phyloP scores from a whole-genome alignment of 164 flowering plant genomes.

The Amborella trichopoda region DNA sequence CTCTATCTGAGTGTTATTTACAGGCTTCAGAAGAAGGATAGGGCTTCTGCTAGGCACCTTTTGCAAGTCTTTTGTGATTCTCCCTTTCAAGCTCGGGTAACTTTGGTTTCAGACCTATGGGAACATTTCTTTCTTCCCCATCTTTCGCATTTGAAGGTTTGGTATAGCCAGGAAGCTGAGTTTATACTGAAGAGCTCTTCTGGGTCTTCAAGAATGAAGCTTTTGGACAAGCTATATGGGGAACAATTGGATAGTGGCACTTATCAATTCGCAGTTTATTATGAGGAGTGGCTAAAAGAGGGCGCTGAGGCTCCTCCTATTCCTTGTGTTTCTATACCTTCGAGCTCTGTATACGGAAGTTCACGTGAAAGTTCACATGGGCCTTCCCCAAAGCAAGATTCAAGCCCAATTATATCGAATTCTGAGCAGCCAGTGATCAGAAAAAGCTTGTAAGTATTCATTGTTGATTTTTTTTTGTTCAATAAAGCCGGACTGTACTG shows the following conservation, averaged over 20 bases:
- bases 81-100: slow-evolving; percentile 45
- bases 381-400: slow-evolving; percentile 17
- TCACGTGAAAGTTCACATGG: slow-evolving; percentile 14
- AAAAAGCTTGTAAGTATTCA: slow-evolving; percentile 31
- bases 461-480: no score
- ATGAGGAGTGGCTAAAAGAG: slow-evolving; percentile 71
- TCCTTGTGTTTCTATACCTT: slow-evolving; percentile 43
- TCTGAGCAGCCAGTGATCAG: slow-evolving; percentile 51
- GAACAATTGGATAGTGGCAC: slow-evolving; percentile 55
- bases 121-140: slow-evolving; percentile 49
- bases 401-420: slow-evolving; percentile 20
- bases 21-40: slow-evolving; percentile 53
- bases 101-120: slow-evolving; percentile 56
- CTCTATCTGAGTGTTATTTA: slow-evolving; percentile 57
- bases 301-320: slow-evolving; percentile 47
- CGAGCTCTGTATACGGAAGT: slow-evolving; percentile 17
- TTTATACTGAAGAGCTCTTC: slow-evolving; percentile 25
- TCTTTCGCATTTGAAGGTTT: slow-evolving; percentile 43
- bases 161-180: slow-evolving; percentile 54
- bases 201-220: slow-evolving; percentile 30
- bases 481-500: no score
- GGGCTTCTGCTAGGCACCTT: slow-evolving; percentile 49
- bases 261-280: slow-evolving; percentile 55
- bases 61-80: slow-evolving; percentile 65
- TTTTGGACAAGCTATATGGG: slow-evolving; percentile 46